Evolutionary conservation across 2,329 filamentous ascomycete genomes (phyloP).

Genomic region (Pseudogymnoascus sp.): DNA sequence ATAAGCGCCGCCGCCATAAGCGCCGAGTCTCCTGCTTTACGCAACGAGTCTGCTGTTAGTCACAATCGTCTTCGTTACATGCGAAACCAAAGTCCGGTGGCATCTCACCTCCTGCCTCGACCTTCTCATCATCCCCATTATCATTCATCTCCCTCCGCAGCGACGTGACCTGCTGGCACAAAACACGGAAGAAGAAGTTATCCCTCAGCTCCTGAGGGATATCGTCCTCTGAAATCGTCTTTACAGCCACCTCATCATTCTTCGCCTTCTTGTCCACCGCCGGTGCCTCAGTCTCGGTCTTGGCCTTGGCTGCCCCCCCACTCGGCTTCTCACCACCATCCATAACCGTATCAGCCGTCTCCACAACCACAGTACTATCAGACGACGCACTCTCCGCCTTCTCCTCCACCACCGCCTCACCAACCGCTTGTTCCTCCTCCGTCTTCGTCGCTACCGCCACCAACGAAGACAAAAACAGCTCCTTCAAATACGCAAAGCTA

Average conservation of each 20-base stretch:
- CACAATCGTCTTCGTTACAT: not conserved
- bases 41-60: not conserved
- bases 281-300: not conserved
- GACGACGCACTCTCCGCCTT: constrained; percentile 11
- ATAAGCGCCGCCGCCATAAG: no score
- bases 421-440: constrained; percentile 9
- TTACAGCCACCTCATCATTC: not conserved
- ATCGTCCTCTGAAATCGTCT: not conserved
- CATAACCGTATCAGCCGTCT: not conserved
- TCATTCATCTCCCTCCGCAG: not conserved
- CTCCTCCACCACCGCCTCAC: constrained; percentile 18
- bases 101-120: not conserved
- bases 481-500: constrained; percentile 63
- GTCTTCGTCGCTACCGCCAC: constrained; percentile 40
- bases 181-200: not conserved
- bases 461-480: constrained; percentile 57
- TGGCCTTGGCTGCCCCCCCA: not conserved
- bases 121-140: not conserved
- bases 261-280: not conserved
- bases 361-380: not conserved
- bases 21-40: not conserved
- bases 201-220: not conserved
- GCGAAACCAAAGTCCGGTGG: not conserved
- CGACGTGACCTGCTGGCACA: not conserved
- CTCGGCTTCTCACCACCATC: not conserved